Conservation (phyloP, 305 asterid genomes). For the Petunia hybrid region DNA sequence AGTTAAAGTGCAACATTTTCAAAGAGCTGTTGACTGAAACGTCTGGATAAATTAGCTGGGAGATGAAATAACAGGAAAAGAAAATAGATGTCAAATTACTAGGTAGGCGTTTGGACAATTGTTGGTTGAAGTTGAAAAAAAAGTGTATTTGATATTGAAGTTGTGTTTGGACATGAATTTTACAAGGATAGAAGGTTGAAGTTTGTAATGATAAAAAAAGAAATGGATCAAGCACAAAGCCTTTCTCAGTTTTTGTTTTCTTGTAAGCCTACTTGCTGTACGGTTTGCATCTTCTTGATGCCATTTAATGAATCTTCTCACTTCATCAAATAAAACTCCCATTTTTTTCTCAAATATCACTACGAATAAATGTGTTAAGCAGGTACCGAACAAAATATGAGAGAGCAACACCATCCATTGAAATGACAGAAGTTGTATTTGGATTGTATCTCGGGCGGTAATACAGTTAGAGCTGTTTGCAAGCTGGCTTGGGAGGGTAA, state of each 20-base stretch:
- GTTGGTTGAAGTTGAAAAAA: too few species aligned
- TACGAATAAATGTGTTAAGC: conserved; percentile 3
- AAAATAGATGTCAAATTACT: conserved; percentile 16
- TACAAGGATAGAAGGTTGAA: too few species aligned
- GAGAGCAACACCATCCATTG: not conserved
- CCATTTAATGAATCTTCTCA: too few species aligned
- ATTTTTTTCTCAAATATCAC: not conserved
- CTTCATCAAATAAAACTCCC: too few species aligned
- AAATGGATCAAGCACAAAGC: too few species aligned
- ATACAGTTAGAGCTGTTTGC: conserved; percentile 8
- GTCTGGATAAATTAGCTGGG: conserved; percentile 10
- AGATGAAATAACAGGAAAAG: not conserved
- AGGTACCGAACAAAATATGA: not conserved
- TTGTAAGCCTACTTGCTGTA: too few species aligned
- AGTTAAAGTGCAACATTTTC: conserved; percentile 12
- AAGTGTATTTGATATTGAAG: too few species aligned
- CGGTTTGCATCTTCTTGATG: too few species aligned
- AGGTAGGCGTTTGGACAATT: not conserved
- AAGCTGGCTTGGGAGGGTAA: conserved; percentile 7
- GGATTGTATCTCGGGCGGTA: not conserved
- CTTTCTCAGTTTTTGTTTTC: too few species aligned
- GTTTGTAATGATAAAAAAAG: too few species aligned
- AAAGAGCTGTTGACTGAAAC: conserved; percentile 8
- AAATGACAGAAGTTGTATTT: conserved; percentile 11
- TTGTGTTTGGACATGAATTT: too few species aligned